A percentile compares a stretch with the other conserved stretches of the same genome.
Evolutionary conservation across 2,329 filamentous ascomycete species (phyloP).

Genomic region (Colletotrichum nymphaeae): DNA sequence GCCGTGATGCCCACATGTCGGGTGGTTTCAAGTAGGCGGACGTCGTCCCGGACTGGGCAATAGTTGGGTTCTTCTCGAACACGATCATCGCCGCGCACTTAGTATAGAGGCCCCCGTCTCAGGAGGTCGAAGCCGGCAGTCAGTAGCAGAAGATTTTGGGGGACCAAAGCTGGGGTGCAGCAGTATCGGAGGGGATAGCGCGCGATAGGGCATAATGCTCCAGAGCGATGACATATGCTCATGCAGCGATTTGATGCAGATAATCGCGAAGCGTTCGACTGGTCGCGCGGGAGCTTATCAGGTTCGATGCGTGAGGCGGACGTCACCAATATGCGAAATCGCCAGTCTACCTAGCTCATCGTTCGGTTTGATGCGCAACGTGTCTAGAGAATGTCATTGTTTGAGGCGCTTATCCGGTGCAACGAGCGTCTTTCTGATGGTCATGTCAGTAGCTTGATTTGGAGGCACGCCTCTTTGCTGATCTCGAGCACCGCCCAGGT

Average conservation of each 20-base stretch:
- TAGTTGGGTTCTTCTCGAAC: constrained; percentile 10
- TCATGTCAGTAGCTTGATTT: background rate
- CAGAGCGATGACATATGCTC: background rate
- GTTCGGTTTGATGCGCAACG: background rate
- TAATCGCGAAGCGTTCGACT: background rate
- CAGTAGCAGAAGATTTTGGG: background rate
- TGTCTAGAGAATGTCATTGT: background rate
- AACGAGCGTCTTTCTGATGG: background rate
- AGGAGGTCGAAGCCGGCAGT: constrained; percentile 9
- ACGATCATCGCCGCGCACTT: background rate
- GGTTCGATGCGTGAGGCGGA: background rate
- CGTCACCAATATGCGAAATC: background rate
- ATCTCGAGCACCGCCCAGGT: constrained; percentile 11
- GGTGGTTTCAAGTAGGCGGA: constrained; percentile 22
- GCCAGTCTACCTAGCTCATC: background rate
- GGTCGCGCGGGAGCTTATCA: constrained; percentile 2
- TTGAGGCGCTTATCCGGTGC: constrained; percentile 4
- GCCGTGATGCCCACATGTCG: constrained; percentile 14
- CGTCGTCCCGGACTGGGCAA: constrained; percentile 23
- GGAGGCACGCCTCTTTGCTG: constrained; percentile 9
- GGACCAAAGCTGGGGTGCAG: constrained; percentile 14
- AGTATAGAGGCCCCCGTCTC: constrained; percentile 9
- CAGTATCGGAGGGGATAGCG: background rate
- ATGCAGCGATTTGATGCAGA: background rate
- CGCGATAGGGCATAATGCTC: background rate